A percentile compares a stretch with the other conserved stretches of the same genome.
Conservation (phyloP, 106 monocot species). For the Apostasia ramifera region DNA sequence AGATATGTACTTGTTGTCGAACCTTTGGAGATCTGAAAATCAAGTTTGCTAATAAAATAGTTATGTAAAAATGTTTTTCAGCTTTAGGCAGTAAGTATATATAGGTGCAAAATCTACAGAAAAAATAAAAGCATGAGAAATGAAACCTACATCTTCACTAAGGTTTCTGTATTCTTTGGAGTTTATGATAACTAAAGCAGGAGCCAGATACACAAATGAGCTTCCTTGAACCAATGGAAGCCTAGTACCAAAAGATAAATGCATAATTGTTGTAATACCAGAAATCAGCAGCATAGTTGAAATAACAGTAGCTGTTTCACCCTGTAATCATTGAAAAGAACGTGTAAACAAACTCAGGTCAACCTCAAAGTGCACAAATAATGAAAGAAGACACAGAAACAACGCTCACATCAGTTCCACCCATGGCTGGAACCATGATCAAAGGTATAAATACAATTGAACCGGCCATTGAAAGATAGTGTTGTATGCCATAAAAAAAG, state of each 20-base stretch:
- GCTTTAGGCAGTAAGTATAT: too few relatives aligned
- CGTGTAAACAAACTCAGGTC: neutral
- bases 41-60: too few relatives aligned
- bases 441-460: constrained; percentile 95
- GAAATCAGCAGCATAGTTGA: constrained; percentile 91
- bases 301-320: constrained; percentile 88
- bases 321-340: constrained; percentile 37
- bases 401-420: constrained; percentile 89
- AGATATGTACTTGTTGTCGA: too few relatives aligned
- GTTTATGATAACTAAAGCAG: constrained; percentile 86
- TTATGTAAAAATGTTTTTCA: neutral
- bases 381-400: neutral
- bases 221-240: constrained; percentile 98
- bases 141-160: constrained; percentile 78
- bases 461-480: constrained; percentile 84
- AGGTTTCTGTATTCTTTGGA: constrained; percentile 96
- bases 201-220: constrained; percentile 93
- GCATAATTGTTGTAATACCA: constrained; percentile 86
- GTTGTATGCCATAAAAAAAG: constrained; percentile 80
- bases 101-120: too few relatives aligned
- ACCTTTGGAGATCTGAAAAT: too few relatives aligned
- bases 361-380: neutral
- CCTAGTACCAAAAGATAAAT: constrained; percentile 76
- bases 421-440: constrained; percentile 92
- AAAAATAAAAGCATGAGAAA: neutral